A percentile compares a stretch with the other conserved stretches of the same genome.
Conservation (phyloP, 129 eudicot species). For the Oenanthe sinensis region DNA sequence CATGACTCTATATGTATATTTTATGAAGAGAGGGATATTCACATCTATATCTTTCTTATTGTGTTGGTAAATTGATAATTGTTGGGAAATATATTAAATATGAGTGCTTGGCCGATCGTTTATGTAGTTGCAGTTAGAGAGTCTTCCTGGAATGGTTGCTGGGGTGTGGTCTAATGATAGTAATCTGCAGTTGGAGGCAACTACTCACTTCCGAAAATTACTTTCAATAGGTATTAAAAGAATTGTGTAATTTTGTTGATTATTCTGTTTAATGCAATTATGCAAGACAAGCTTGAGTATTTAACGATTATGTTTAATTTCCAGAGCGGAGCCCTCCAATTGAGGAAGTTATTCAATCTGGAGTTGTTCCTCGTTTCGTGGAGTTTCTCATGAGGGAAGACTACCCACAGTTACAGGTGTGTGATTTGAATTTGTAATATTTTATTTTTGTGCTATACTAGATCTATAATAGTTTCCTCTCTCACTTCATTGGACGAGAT, state of each 20-base stretch:
- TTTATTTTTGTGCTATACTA: neutral
- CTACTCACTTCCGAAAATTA: constrained; percentile 83
- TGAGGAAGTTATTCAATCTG: constrained; percentile 89
- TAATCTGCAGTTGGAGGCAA: constrained; percentile 74
- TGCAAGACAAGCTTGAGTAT: neutral
- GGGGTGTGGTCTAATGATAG: constrained; percentile 61
- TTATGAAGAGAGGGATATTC: too few species aligned
- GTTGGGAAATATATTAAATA: neutral
- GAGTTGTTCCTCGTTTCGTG: constrained; percentile 91
- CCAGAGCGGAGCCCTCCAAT: constrained; percentile 88
- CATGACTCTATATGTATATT: too few species aligned
- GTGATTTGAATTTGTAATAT: neutral
- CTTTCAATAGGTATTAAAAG: constrained; percentile 69
- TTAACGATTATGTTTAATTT: constrained; percentile 1
- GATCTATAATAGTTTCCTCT: neutral
- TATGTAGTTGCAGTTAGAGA: constrained; percentile 53
- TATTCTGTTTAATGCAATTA: neutral
- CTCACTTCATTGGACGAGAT: neutral
- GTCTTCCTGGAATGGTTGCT: constrained; percentile 73
- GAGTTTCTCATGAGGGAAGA: constrained; percentile 78
- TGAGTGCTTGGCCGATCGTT: neutral
- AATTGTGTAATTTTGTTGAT: neutral
- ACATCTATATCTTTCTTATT: too few species aligned
- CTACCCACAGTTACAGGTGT: constrained; percentile 90
- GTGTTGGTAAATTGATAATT: neutral